Evolutionary conservation across 441 rosid species (phyloP).

Genomic region (Macaranga tanarius): DNA sequence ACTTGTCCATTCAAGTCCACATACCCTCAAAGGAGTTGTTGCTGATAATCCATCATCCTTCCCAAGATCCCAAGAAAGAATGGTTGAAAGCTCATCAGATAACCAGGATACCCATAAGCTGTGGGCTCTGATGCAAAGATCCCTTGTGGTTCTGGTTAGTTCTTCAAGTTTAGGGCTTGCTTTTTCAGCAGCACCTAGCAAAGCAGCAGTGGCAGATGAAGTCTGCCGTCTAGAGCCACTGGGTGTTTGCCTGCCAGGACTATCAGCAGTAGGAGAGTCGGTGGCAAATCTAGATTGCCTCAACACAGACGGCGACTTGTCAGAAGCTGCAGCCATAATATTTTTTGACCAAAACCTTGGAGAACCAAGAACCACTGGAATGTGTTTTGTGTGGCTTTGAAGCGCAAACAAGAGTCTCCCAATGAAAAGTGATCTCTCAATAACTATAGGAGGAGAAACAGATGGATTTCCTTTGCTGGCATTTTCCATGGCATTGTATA

Average conservation of each 20-base stretch:
- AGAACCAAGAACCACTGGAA: conserved; percentile 85
- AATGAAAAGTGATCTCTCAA: conserved; percentile 86
- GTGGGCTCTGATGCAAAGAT: conserved; percentile 84
- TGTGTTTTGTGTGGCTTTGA: conserved; percentile 75
- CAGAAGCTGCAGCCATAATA: conserved; percentile 54
- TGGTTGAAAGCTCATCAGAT: conserved; percentile 73
- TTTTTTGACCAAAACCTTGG: conserved; percentile 94
- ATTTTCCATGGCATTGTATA: conserved; percentile 50
- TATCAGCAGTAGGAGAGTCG: conserved; percentile 43
- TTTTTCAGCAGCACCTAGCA: conserved; percentile 83
- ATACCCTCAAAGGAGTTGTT: conserved; percentile 76
- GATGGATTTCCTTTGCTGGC: conserved; percentile 38
- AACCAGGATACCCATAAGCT: conserved; percentile 92
- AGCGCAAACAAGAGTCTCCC: conserved; percentile 94
- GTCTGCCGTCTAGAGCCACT: conserved; percentile 61
- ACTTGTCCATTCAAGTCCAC: conserved; percentile 21
- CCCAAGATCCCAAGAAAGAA: conserved; percentile 66
- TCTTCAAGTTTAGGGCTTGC: conserved; percentile 78
- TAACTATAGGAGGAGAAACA: conserved; percentile 53
- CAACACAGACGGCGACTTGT: conserved; percentile 62
- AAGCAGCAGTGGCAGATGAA: conserved; percentile 76
- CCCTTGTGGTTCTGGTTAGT: conserved; percentile 54
- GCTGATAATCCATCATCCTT: conserved; percentile 86
- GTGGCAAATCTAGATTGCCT: conserved; percentile 55
- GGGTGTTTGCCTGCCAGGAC: conserved; percentile 52